These are phyloP conservation scores for Verticillium dahliae DNA, from an alignment of 2,329 filamentous ascomycete species.

Conservation along the genomic window DNA sequence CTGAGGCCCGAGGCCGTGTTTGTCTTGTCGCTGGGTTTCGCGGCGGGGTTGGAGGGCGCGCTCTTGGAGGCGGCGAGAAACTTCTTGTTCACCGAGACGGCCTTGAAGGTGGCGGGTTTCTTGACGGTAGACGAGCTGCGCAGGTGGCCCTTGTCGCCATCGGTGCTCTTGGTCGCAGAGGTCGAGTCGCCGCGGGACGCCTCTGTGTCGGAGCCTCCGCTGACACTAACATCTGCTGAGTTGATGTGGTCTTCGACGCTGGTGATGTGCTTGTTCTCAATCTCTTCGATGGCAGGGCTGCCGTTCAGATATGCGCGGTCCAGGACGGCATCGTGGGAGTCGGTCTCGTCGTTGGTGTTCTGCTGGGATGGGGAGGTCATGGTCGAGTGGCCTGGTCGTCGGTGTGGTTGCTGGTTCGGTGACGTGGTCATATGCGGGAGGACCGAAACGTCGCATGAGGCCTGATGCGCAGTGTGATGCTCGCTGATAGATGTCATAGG, in stretches of 20 bases:
- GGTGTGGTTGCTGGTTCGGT: not conserved
- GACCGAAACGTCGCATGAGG: not conserved
- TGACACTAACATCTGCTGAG: slow-evolving; percentile 62
- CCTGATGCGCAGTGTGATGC: no score
- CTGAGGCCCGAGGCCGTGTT: slow-evolving; percentile 34
- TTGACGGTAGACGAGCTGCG: slow-evolving; percentile 56
- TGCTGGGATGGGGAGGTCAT: slow-evolving; percentile 13
- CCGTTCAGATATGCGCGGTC: slow-evolving; percentile 42
- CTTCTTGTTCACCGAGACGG: slow-evolving; percentile 78
- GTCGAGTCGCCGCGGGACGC: slow-evolving; percentile 51
- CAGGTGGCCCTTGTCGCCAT: slow-evolving; percentile 52
- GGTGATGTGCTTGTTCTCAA: slow-evolving; percentile 51
- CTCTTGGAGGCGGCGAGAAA: slow-evolving; percentile 67
- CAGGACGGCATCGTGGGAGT: slow-evolving; percentile 40
- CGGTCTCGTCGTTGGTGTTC: slow-evolving; percentile 26
- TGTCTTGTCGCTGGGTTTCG: slow-evolving; percentile 47
- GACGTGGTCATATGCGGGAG: slow-evolving; percentile 3
- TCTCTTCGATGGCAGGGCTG: slow-evolving; percentile 39
- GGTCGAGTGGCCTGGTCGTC: slow-evolving; percentile 1
- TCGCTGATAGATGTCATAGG: no score
- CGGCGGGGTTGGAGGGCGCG: slow-evolving; percentile 30
- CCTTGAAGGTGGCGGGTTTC: slow-evolving; percentile 75
- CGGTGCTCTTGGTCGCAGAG: slow-evolving; percentile 36
- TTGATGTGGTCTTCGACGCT: slow-evolving; percentile 52
- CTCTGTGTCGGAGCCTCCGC: slow-evolving; percentile 72